Conservation (phyloP, 768 basidiomycete genomes). For the Tulasnella sp. region DNA sequence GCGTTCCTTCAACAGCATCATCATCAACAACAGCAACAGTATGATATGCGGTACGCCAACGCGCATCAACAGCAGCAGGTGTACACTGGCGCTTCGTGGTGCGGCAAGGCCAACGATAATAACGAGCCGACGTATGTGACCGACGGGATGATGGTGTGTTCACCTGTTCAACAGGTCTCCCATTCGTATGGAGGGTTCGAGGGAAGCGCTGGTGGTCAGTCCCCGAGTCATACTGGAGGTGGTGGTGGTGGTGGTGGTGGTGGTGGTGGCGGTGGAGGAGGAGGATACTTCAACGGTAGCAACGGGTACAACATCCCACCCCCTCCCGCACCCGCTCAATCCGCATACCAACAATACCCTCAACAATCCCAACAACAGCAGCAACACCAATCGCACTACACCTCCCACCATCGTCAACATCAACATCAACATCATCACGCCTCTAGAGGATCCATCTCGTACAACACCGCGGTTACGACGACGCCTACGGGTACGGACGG, state of each 20-base stretch:
- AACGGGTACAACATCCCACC: conserved; percentile 8
- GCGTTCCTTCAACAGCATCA: no score
- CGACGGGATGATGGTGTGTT: background rate
- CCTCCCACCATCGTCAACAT: conserved; percentile 1
- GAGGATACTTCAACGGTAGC: background rate
- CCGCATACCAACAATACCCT: background rate
- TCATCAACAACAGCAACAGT: no score
- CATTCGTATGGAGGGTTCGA: background rate
- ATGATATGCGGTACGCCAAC: no score
- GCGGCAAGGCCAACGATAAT: background rate
- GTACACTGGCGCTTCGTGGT: no score
- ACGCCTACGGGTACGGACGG: background rate
- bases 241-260: background rate
- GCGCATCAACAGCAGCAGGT: no score
- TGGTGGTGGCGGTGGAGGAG: no score
- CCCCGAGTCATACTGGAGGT: background rate
- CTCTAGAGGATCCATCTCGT: background rate
- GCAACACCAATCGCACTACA: conserved; percentile 9
- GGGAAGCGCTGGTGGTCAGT: background rate
- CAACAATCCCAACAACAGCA: conserved; percentile 8
- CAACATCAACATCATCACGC: background rate
- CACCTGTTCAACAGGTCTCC: background rate
- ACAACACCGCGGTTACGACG: background rate
- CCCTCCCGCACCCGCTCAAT: conserved; percentile 3
- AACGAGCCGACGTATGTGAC: background rate